These are phyloP conservation scores for Aureobasidium melanogenum DNA, from an alignment of 2,329 filamentous ascomycete genomes.

Conservation along the genomic window DNA sequence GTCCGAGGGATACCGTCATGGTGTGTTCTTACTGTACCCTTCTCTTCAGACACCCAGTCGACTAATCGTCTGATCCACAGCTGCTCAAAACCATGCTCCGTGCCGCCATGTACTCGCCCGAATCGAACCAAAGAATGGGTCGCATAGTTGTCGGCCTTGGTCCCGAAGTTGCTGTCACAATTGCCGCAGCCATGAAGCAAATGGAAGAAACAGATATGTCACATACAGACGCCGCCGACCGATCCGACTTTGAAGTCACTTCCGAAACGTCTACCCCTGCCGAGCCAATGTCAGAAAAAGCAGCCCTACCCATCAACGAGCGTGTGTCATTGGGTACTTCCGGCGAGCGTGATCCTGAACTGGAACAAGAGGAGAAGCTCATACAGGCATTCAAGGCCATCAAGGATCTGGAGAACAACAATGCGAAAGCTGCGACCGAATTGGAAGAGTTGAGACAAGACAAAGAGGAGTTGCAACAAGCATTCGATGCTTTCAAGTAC, in stretches of 20 bases:
- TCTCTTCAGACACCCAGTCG: not conserved
- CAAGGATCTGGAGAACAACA: constrained; percentile 32
- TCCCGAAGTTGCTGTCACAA: constrained; percentile 27
- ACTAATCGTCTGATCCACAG: constrained; percentile 12
- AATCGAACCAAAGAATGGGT: constrained; percentile 41
- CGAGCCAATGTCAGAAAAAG: not conserved
- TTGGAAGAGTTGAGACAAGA: constrained; percentile 32
- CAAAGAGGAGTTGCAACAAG: constrained; percentile 38
- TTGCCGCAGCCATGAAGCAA: constrained; percentile 32
- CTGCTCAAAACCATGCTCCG: constrained; percentile 42
- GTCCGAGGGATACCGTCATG: constrained; percentile 27
- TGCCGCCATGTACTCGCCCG: constrained; percentile 38
- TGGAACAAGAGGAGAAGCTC: constrained; percentile 42
- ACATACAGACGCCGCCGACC: constrained; percentile 21
- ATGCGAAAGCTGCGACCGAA: constrained; percentile 33
- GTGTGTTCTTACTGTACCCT: constrained; percentile 17
- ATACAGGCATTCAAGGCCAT: constrained; percentile 40
- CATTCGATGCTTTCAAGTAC: constrained; percentile 37
- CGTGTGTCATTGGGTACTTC: constrained; percentile 14
- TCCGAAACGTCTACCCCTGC: constrained; percentile 14
- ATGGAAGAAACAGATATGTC: constrained; percentile 21
- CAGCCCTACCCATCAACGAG: not conserved
- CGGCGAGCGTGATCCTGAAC: constrained; percentile 31
- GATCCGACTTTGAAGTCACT: constrained; percentile 17
- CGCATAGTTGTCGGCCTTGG: constrained; percentile 30